Evolutionary conservation across 176 grass and related monocot species (phyloP), one percentile per base, ranked within the genome.

Genomic region (Ensete ventricosum): DNA sequence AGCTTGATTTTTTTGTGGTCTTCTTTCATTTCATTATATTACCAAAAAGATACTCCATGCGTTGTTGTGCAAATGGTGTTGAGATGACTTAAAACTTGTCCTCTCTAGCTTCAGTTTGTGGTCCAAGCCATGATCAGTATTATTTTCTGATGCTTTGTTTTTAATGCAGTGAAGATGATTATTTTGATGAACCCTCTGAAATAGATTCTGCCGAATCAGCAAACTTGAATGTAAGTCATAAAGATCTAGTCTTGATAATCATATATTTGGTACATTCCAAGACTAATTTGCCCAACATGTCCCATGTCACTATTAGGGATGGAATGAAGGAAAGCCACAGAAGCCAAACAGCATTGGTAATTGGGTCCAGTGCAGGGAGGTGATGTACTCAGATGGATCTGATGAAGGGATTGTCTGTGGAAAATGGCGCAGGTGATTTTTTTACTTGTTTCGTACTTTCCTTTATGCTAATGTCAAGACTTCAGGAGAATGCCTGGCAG

Each of bases 401-500:
- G 58, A 57, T 7, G 71, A 84, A 50, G 75, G 66, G 71, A 78
- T 68, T 84, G 51, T 89, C 78, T 93, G 90, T 25, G 82, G 90
- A 73, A 93, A 89, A 79, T 93, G 90, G 90, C 84, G 90, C 62
- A 88, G 90, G 90, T 93, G 87, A 62, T 74, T 64, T 65, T 52
- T 64, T 64, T 53, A 27, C 54, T 54, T 23, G 20, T 57, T 55
- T 43, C 34, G 4, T 43, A 43, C 34, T 43, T 43, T 43, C 3
- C 10, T 69, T 69, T 50, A 64, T 19, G 19, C 8, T 69, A 50
- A 6, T 69, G 29, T 69, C 20, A 29, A 2, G 23, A 19, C 23
- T 69, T 64, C 20, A 23, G 67, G 67, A 69, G 67, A 9, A 64
- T 11, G 9, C 22, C 17, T 20, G 43, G 27, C 43, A 14, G 13